Percentiles rank a stretch among this genome's conserved stretches.
These are phyloP conservation scores for Aurantiochytrium sp. DNA, from an alignment of 108 stramenopile genomes.

Conservation along the genomic window DNA sequence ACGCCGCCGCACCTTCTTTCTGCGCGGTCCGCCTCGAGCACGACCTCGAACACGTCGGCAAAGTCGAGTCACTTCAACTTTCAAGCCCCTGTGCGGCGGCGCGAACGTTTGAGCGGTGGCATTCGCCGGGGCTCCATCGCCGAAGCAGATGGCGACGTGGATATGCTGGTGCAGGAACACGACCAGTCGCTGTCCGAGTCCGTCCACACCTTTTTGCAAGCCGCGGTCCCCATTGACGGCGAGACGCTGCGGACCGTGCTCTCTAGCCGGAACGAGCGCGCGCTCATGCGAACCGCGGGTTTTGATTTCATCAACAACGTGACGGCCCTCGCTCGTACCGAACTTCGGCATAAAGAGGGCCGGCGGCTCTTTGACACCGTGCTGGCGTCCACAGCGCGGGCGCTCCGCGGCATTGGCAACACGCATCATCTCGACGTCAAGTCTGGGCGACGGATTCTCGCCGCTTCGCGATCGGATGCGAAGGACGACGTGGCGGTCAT, in stretches of 20 bases:
- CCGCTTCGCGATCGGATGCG: neutral
- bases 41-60: neutral
- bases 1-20: slow-evolving; percentile 17
- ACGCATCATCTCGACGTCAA: neutral
- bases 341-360: neutral
- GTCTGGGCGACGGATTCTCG: neutral
- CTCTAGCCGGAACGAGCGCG: neutral
- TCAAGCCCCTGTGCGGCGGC: neutral
- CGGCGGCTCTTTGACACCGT: neutral
- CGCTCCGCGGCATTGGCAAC: neutral
- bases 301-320: slow-evolving; percentile 3
- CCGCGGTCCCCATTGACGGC: neutral
- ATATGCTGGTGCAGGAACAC: neutral
- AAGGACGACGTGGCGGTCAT: neutral
- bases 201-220: neutral
- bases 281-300: neutral
- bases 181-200: slow-evolving; percentile 30
- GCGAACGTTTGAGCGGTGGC: slow-evolving; percentile 8
- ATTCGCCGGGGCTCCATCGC: neutral
- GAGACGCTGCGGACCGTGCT: neutral
- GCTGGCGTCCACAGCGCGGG: neutral
- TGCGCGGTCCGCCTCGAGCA: neutral
- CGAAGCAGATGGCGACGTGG: slow-evolving; percentile 22
- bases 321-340: neutral
- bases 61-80: neutral